phyloP scores from a whole-genome alignment of 768 basidiomycete species.

The Rossbeevera mucosa region DNA sequence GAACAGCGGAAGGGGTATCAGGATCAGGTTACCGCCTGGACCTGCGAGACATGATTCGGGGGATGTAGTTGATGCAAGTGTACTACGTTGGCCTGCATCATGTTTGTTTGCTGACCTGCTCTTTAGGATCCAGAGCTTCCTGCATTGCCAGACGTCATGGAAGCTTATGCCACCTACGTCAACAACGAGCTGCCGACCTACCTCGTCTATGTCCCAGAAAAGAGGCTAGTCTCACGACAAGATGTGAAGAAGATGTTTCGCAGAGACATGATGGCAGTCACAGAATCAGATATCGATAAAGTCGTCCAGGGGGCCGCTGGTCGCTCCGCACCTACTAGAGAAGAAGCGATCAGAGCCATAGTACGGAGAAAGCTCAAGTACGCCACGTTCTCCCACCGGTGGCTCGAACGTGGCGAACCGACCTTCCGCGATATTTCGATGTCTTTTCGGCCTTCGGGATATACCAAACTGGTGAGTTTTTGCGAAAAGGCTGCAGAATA shows the following conservation, averaged over 20 bases:
- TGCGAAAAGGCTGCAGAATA: slow-evolving; percentile 27
- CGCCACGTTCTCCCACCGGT: slow-evolving; percentile 28
- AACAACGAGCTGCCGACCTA: slow-evolving; percentile 31
- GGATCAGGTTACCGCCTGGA: slow-evolving; percentile 18
- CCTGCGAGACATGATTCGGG: slow-evolving; percentile 2
- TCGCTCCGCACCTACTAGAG: slow-evolving; percentile 24
- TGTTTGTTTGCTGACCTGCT: background rate
- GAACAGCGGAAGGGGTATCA: slow-evolving; percentile 22
- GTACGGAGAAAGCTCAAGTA: slow-evolving; percentile 24
- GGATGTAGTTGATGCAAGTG: slow-evolving; percentile 10
- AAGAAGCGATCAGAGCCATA: slow-evolving; percentile 24
- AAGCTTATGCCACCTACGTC: slow-evolving; percentile 15
- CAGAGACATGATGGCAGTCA: slow-evolving; percentile 21
- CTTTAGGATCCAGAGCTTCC: slow-evolving; percentile 14
- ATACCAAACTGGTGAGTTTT: slow-evolving; percentile 22
- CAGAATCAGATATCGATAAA: slow-evolving; percentile 23
- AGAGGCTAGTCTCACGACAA: slow-evolving; percentile 27
- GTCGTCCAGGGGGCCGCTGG: slow-evolving; percentile 16
- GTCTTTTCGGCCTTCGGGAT: slow-evolving; percentile 28
- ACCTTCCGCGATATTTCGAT: slow-evolving; percentile 27
- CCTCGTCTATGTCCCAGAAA: slow-evolving; percentile 25
- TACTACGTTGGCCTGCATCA: background rate
- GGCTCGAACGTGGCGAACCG: slow-evolving; percentile 29
- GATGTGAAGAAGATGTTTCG: slow-evolving; percentile 30
- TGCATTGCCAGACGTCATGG: slow-evolving; percentile 24